Conservation (phyloP, 768 basidiomycete species). For the Tylopilus balloui region DNA sequence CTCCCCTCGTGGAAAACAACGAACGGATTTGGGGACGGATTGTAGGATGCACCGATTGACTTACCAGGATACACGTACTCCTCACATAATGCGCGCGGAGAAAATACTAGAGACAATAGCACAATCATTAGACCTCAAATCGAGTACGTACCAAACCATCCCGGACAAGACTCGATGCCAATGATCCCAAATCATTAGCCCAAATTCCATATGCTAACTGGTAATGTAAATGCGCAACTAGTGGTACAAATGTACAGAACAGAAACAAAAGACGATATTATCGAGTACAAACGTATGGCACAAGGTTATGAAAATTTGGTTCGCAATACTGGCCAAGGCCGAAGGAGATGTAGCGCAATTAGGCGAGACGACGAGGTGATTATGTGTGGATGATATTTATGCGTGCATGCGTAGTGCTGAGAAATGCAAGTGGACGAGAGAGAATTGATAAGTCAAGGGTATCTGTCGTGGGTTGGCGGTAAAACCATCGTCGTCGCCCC, state of each 20-base stretch:
- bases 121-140: conserved; percentile 30
- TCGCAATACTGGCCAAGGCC: conserved; percentile 11
- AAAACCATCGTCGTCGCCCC: conserved; percentile 29
- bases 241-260: conserved; percentile 32
- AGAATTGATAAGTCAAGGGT: conserved; percentile 35
- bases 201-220: conserved; percentile 30
- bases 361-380: conserved; percentile 29
- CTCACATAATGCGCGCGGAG: too few relatives aligned
- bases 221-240: conserved; percentile 35
- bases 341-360: conserved; percentile 29
- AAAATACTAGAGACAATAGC: conserved; percentile 18
- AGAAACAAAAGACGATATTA: conserved; percentile 26
- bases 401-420: conserved; percentile 21
- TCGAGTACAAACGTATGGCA: conserved; percentile 33
- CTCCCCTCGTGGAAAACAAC: conserved; percentile 10
- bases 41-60: conserved; percentile 4
- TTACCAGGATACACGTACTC: neutral
- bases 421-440: conserved; percentile 18
- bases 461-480: conserved; percentile 32
- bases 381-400: conserved; percentile 27
- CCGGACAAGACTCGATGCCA: conserved; percentile 28
- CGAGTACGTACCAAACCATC: conserved; percentile 28
- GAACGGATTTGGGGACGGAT: neutral
- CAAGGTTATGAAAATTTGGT: conserved; percentile 24
- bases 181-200: conserved; percentile 32